These are phyloP conservation scores for Pleurotus tuber-regium DNA, from an alignment of 768 basidiomycete genomes.

Conservation along the genomic window DNA sequence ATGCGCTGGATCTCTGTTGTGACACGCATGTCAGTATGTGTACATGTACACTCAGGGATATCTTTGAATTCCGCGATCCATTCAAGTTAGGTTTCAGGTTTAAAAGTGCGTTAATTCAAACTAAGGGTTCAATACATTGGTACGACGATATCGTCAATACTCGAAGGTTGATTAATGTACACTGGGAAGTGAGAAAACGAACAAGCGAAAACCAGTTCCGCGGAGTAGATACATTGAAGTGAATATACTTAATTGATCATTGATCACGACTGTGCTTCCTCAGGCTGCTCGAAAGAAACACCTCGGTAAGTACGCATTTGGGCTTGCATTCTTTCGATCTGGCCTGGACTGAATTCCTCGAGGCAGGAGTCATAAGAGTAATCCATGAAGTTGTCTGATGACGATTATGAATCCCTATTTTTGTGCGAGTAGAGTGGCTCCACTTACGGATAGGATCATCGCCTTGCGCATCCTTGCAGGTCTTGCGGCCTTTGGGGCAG, in stretches of 20 bases:
- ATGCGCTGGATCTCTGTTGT: too few relatives aligned
- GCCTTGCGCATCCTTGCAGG: conserved; percentile 26
- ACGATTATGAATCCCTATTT: not conserved
- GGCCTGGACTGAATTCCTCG: conserved; percentile 46
- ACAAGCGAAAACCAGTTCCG: not conserved
- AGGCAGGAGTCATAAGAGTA: conserved; percentile 44
- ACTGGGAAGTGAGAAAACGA: not conserved
- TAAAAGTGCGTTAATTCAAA: too few relatives aligned
- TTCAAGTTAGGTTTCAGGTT: too few relatives aligned
- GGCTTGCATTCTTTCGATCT: conserved; percentile 34
- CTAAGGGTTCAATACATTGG: too few relatives aligned
- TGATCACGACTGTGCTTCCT: not conserved
- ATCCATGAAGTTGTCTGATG: conserved; percentile 9
- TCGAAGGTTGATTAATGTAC: not conserved
- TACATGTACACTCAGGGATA: too few relatives aligned
- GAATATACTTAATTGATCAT: not conserved
- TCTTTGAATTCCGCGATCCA: too few relatives aligned
- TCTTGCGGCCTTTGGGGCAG: conserved; percentile 28
- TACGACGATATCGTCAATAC: too few relatives aligned
- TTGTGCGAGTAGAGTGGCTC: not conserved
- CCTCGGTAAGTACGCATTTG: conserved; percentile 46
- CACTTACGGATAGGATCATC: conserved; percentile 42
- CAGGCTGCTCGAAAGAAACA: conserved; percentile 16
- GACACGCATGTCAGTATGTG: too few relatives aligned
- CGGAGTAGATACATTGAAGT: not conserved